Evolutionary conservation across 1,284 basidiomycete species (phyloP).

Genomic region (Sporisorium reilianum): DNA sequence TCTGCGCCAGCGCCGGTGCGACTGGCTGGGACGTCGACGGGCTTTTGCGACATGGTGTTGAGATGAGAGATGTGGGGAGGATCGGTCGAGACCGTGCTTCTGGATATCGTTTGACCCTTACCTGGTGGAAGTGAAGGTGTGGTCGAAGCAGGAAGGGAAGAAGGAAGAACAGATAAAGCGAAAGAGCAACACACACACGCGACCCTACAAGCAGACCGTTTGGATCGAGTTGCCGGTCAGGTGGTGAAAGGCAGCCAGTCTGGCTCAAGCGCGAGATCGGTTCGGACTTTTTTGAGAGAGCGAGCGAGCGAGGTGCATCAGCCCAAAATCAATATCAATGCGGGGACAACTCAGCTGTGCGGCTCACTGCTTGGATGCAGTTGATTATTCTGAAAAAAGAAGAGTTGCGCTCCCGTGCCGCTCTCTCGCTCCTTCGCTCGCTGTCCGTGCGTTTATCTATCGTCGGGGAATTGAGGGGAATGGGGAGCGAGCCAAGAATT

Average conservation of each 20-base stretch:
- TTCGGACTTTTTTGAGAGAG: slow-evolving; percentile 41
- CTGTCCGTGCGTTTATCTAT: slow-evolving; percentile 26
- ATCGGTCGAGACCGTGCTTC: neutral
- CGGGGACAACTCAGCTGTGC: slow-evolving; percentile 14
- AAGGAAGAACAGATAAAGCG: neutral
- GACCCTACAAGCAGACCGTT: neutral
- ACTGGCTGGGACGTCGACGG: slow-evolving; percentile 21
- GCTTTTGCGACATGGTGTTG: slow-evolving; percentile 30
- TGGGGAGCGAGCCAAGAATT: neutral
- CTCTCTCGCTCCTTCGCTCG: slow-evolving; percentile 10
- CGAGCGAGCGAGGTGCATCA: slow-evolving; percentile 7
- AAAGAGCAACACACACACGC: slow-evolving; percentile 1
- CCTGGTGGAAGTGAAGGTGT: neutral
- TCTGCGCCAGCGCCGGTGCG: slow-evolving; percentile 3
- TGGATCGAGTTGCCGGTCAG: slow-evolving; percentile 2
- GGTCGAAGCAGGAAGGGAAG: neutral
- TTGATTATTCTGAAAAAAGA: neutral
- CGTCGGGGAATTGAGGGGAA: slow-evolving; percentile 34
- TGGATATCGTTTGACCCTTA: neutral
- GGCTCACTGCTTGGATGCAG: neutral
- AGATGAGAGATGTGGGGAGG: neutral
- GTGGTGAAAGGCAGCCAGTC: neutral
- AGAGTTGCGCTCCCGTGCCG: slow-evolving; percentile 21
- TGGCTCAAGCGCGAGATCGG: slow-evolving; percentile 9
- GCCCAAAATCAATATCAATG: neutral